These are phyloP conservation scores for Kodamaea leandrae DNA, from an alignment of 805 yeast species.

Conservation along the genomic window DNA sequence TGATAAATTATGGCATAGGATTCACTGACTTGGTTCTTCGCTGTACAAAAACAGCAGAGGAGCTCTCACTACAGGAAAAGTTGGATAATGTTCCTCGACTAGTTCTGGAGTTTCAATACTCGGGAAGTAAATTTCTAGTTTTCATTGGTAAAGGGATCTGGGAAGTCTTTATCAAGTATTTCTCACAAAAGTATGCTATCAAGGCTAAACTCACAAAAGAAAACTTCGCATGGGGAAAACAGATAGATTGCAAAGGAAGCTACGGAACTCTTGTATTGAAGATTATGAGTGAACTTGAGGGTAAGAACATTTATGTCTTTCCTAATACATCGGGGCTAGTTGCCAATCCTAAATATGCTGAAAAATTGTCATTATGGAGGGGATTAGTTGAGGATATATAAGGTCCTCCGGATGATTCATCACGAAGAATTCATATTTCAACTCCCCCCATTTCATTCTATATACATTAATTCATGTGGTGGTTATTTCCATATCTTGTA, in stretches of 20 bases:
- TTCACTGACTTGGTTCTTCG: constrained; percentile 69
- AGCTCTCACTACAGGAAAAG: constrained; percentile 53
- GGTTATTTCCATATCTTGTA: constrained; percentile 31
- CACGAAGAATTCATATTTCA: background rate
- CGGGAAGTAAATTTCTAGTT: constrained; percentile 46
- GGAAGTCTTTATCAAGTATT: constrained; percentile 51
- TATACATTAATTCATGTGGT: background rate
- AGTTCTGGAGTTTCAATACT: constrained; percentile 38
- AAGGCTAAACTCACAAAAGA: constrained; percentile 22
- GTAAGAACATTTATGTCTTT: constrained; percentile 49
- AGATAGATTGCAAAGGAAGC: constrained; percentile 12
- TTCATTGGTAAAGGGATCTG: constrained; percentile 75
- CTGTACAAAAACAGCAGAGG: constrained; percentile 58
- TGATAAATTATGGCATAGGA: constrained; percentile 51
- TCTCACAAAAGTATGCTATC: constrained; percentile 25
- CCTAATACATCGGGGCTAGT: constrained; percentile 77
- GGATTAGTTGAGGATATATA: constrained; percentile 28
- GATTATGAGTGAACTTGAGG: constrained; percentile 17
- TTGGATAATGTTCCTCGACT: constrained; percentile 52
- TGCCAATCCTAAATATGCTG: constrained; percentile 42
- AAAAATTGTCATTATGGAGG: constrained; percentile 51
- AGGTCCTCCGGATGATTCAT: background rate
- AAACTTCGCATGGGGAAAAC: constrained; percentile 55
- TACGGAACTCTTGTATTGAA: constrained; percentile 14
- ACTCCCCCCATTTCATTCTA: background rate